These are phyloP conservation scores for Diaporthe sp. DNA, from an alignment of 2,329 filamentous ascomycete species.

Conservation along the genomic window DNA sequence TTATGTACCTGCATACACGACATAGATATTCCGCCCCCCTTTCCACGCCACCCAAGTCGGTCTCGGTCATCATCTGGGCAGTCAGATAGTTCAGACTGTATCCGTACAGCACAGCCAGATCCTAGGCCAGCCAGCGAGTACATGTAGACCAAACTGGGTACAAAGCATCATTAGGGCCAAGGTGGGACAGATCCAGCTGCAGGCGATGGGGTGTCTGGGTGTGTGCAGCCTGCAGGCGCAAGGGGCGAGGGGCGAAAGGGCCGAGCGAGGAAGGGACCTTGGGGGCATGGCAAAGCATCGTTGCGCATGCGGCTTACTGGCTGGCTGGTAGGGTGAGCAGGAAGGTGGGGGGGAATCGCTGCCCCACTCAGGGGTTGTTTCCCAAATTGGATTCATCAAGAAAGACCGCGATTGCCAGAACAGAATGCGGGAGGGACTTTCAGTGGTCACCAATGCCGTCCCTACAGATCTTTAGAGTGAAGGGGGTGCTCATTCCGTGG, in stretches of 20 bases:
- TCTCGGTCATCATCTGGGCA: background rate
- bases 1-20: too few species aligned
- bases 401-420: background rate
- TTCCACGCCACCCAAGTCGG: background rate
- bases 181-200: conserved; percentile 15
- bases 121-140: too few species aligned
- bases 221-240: background rate
- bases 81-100: background rate
- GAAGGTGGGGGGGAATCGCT: background rate
- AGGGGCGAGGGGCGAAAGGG: background rate
- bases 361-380: conserved; percentile 23
- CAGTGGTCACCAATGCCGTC: background rate
- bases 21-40: background rate
- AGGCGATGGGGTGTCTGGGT: background rate
- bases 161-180: background rate
- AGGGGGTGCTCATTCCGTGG: background rate
- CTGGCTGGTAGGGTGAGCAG: background rate
- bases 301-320: background rate
- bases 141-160: background rate
- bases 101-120: background rate
- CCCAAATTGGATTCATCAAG: conserved; percentile 15
- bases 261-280: background rate
- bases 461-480: background rate
- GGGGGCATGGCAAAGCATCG: too few species aligned
- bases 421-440: background rate